These are phyloP conservation scores for Aspergillus coremiiformis DNA, from an alignment of 495 filamentous ascomycete species.

Conservation along the genomic window DNA sequence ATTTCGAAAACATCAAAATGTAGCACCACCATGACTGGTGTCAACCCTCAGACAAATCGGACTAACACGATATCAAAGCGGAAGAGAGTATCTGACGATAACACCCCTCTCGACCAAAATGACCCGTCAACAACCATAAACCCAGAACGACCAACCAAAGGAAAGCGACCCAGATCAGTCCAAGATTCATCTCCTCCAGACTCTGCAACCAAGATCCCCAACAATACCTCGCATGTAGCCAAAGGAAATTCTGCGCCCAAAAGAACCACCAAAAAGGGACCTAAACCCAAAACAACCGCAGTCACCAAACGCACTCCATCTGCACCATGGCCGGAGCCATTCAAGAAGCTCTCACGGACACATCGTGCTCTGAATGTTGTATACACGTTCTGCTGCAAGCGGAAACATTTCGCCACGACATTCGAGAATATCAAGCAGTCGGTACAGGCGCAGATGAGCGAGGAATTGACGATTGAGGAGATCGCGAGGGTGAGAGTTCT, in stretches of 20 bases:
- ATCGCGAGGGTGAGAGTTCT: slow-evolving; percentile 75
- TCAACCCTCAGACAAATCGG: neutral
- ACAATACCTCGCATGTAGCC: neutral
- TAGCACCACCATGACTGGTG: slow-evolving; percentile 22
- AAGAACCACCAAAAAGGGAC: neutral
- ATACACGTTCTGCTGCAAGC: slow-evolving; percentile 88
- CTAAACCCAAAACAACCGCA: slow-evolving; percentile 1
- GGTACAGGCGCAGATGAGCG: slow-evolving; percentile 74
- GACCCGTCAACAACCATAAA: neutral
- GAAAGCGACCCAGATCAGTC: neutral
- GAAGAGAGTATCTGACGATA: slow-evolving; percentile 9
- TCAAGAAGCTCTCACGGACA: slow-evolving; percentile 65
- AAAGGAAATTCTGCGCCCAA: neutral
- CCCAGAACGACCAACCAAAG: neutral
- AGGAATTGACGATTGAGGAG: slow-evolving; percentile 61
- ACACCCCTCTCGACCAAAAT: neutral
- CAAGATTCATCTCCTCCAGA: neutral
- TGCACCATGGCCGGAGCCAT: slow-evolving; percentile 64
- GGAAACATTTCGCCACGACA: slow-evolving; percentile 85
- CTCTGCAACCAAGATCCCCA: neutral
- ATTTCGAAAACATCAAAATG: slow-evolving; percentile 17
- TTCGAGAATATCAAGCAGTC: slow-evolving; percentile 79
- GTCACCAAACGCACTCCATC: slow-evolving; percentile 21
- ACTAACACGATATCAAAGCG: slow-evolving; percentile 10
- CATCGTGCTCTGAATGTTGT: slow-evolving; percentile 85